Evolutionary conservation across 768 basidiomycete genomes (phyloP).

Genomic region (Lentinula guzmanii): DNA sequence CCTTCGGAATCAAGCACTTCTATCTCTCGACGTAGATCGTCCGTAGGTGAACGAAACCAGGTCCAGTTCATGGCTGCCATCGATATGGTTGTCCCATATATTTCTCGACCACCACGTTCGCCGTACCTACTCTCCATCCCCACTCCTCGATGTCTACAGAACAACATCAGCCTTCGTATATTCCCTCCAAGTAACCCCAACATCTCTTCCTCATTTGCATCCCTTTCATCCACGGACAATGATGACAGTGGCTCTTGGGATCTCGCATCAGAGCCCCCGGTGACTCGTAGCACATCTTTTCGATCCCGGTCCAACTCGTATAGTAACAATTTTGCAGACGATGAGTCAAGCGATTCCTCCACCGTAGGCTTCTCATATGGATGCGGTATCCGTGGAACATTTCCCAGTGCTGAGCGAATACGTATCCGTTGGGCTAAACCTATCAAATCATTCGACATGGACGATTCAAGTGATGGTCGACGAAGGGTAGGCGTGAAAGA

Average conservation of each 20-base stretch:
- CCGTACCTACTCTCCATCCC: conserved; percentile 79
- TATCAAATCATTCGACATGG: conserved; percentile 35
- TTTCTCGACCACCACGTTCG: conserved; percentile 59
- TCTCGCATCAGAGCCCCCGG: conserved; percentile 69
- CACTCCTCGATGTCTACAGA: conserved; percentile 71
- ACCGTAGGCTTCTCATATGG: conserved; percentile 51
- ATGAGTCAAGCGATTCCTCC: conserved; percentile 73
- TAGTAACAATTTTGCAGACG: conserved; percentile 64
- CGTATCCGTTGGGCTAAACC: conserved; percentile 77
- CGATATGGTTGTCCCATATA: conserved; percentile 68
- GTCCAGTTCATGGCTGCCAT: conserved; percentile 80
- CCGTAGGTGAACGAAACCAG: conserved; percentile 52
- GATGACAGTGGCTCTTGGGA: conserved; percentile 70
- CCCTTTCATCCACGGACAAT: conserved; percentile 65
- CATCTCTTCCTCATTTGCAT: conserved; percentile 57
- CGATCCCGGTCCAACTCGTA: conserved; percentile 55
- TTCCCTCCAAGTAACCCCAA: conserved; percentile 49
- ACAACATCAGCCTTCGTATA: conserved; percentile 68
- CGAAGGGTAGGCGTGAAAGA: conserved; percentile 66
- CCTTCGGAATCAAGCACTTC: conserved; percentile 24
- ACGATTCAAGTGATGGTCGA: conserved; percentile 38
- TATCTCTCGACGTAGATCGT: conserved; percentile 35
- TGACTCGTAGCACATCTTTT: conserved; percentile 45
- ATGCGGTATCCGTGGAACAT: conserved; percentile 69
- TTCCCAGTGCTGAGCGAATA: conserved; percentile 70